Evolutionary conservation across 805 yeast species (phyloP).

Genomic region (Scheffersomyces amazonensis): DNA sequence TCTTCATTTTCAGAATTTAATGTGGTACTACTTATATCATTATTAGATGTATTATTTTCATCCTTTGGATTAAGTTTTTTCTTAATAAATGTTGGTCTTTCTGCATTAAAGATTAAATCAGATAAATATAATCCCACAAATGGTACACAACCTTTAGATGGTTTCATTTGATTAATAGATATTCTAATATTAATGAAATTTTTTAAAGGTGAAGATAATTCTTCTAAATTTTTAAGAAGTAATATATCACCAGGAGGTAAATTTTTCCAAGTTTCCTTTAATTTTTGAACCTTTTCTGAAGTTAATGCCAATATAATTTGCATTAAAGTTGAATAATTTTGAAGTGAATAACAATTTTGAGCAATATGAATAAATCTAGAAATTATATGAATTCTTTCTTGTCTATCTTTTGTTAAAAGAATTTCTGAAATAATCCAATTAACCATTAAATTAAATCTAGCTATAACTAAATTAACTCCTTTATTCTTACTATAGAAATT

Average conservation of each 20-base stretch:
- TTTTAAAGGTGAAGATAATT: constrained; percentile 67
- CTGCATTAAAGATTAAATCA: constrained; percentile 75
- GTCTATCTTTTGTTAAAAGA: constrained; percentile 58
- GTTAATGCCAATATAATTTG: constrained; percentile 82
- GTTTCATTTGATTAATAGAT: constrained; percentile 57
- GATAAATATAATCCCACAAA: constrained; percentile 83
- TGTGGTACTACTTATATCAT: constrained; percentile 1
- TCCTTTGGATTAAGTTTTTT: constrained; percentile 8
- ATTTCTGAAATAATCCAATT: constrained; percentile 93
- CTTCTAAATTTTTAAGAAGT: constrained; percentile 64
- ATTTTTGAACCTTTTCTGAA: constrained; percentile 56
- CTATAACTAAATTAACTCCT: constrained; percentile 81
- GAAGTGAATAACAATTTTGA: constrained; percentile 63
- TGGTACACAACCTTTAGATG: constrained; percentile 80
- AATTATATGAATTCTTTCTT: constrained; percentile 65
- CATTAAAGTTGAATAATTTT: constrained; percentile 84
- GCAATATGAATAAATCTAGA: constrained; percentile 88
- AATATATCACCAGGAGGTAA: constrained; percentile 71
- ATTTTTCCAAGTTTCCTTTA: constrained; percentile 70
- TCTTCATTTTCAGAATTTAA: constrained; percentile 17
- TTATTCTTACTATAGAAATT: constrained; percentile 42
- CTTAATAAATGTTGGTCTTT: constrained; percentile 49
- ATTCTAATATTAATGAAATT: constrained; percentile 69
- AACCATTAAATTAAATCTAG: constrained; percentile 84
- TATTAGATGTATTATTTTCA: constrained; percentile 2